These are phyloP conservation scores for Kuraishia cidri DNA, from an alignment of 805 yeast genomes.

Conservation along the genomic window DNA sequence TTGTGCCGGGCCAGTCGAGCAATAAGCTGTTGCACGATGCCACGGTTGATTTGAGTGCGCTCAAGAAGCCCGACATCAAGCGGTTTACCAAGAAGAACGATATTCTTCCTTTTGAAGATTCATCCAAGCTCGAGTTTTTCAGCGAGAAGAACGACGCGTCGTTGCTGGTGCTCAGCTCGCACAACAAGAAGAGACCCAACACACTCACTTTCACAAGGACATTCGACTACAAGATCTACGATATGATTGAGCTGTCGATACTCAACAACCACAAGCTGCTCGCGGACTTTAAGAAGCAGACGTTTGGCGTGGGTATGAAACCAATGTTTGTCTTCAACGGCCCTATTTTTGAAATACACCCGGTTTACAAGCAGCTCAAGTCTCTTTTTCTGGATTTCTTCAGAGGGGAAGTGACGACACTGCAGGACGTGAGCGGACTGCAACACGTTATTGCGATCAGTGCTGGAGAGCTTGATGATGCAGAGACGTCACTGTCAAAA, in stretches of 20 bases:
- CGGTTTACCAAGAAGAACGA: constrained; percentile 86
- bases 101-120: constrained; percentile 88
- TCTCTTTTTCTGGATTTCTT: constrained; percentile 87
- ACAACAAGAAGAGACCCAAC: constrained; percentile 89
- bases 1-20: constrained; percentile 82
- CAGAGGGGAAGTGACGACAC: constrained; percentile 71
- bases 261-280: constrained; percentile 63
- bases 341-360: constrained; percentile 82
- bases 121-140: constrained; percentile 77
- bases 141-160: constrained; percentile 93
- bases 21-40: constrained; percentile 79
- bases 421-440: constrained; percentile 91
- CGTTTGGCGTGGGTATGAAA: constrained; percentile 83
- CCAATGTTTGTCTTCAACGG: constrained; percentile 95
- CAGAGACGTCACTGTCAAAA: constrained; percentile 42
- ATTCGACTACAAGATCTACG: constrained; percentile 83
- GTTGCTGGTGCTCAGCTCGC: constrained; percentile 66
- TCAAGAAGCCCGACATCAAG: constrained; percentile 86
- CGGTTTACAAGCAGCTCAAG: constrained; percentile 76
- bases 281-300: constrained; percentile 68
- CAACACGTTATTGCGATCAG: constrained; percentile 84
- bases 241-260: constrained; percentile 84
- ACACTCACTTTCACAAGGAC: constrained; percentile 83
- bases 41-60: constrained; percentile 78
- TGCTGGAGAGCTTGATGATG: constrained; percentile 69